Conservation (phyloP, 2,329 filamentous ascomycete species). For the Cladosporium oxysporum region DNA sequence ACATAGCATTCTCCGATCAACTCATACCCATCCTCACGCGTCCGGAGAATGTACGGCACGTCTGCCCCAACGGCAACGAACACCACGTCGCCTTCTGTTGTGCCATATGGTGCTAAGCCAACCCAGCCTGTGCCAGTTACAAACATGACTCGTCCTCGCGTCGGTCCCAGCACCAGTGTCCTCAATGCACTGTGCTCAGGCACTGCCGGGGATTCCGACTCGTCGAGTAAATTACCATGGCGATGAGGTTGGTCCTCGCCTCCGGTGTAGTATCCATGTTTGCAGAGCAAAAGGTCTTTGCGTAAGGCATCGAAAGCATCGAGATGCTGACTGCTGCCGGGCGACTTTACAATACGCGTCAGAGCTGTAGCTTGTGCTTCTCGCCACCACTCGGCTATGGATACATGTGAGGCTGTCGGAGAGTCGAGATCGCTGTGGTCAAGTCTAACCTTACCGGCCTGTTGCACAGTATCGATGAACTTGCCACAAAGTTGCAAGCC, state of each 20-base stretch:
- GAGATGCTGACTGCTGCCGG: conserved; percentile 29
- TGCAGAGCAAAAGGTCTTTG: conserved; percentile 27
- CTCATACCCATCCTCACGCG: conserved; percentile 25
- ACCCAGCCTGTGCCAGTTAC: conserved; percentile 32
- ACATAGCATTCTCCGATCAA: conserved; percentile 38
- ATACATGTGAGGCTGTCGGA: conserved; percentile 12
- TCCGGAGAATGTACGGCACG: conserved; percentile 31
- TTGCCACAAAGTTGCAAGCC: conserved; percentile 33
- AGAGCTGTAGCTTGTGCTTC: conserved; percentile 30
- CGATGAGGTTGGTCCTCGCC: conserved; percentile 20
- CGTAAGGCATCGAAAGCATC: conserved; percentile 33
- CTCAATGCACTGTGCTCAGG: conserved; percentile 28
- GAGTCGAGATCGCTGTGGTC: conserved; percentile 16
- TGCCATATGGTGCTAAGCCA: conserved; percentile 32
- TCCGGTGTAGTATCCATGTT: conserved; percentile 28
- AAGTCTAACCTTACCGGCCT: conserved; percentile 26
- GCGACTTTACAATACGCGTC: conserved; percentile 29
- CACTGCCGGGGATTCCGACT: conserved; percentile 24
- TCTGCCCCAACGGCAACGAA: conserved; percentile 32
- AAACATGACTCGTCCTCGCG: conserved; percentile 33
- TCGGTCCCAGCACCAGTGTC: conserved; percentile 33
- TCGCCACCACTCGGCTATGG: conserved; percentile 30
- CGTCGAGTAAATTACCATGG: conserved; percentile 31
- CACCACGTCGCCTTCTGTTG: conserved; percentile 32
- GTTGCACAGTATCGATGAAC: conserved; percentile 31